These are phyloP conservation scores for Trametes versicolor DNA, from an alignment of 1,284 basidiomycete genomes.

Conservation along the genomic window DNA sequence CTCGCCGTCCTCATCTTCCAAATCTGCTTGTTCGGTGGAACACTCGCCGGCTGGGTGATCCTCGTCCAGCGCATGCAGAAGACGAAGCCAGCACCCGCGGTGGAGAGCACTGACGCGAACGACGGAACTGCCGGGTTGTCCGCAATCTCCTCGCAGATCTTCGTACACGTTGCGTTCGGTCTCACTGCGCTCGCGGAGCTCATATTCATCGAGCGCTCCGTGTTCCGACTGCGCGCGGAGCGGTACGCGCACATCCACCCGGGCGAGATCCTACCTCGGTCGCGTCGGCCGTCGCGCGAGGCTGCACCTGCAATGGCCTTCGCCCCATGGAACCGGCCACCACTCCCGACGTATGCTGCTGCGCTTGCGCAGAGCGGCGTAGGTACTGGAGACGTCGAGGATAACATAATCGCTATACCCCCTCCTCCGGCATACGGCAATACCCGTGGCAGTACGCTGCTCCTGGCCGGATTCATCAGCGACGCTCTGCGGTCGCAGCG, in stretches of 20 bases:
- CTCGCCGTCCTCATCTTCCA: constrained; percentile 56
- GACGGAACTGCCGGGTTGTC: constrained; percentile 26
- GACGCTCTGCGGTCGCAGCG: constrained; percentile 56
- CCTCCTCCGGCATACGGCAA: constrained; percentile 80
- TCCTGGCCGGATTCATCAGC: constrained; percentile 63
- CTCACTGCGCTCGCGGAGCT: constrained; percentile 59
- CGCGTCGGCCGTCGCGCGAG: constrained; percentile 36
- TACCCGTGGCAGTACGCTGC: constrained; percentile 71
- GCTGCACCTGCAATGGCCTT: constrained; percentile 51
- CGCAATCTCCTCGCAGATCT: constrained; percentile 51
- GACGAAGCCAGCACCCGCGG: constrained; percentile 10
- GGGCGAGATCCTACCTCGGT: constrained; percentile 60
- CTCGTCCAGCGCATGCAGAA: constrained; percentile 43
- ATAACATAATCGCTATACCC: constrained; percentile 67
- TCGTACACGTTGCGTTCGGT: constrained; percentile 68
- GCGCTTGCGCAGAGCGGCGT: constrained; percentile 72
- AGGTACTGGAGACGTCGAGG: constrained; percentile 80
- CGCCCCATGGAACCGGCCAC: constrained; percentile 75
- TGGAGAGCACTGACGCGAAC: constrained; percentile 6
- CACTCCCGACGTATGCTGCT: constrained; percentile 76
- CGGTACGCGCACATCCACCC: constrained; percentile 68
- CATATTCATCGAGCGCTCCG: constrained; percentile 69
- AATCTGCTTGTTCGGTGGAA: constrained; percentile 54
- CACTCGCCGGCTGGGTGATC: constrained; percentile 66
- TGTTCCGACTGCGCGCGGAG: constrained; percentile 71